Conservation (phyloP, 2,329 filamentous ascomycete genomes). For the Ascochyta rabiei region DNA sequence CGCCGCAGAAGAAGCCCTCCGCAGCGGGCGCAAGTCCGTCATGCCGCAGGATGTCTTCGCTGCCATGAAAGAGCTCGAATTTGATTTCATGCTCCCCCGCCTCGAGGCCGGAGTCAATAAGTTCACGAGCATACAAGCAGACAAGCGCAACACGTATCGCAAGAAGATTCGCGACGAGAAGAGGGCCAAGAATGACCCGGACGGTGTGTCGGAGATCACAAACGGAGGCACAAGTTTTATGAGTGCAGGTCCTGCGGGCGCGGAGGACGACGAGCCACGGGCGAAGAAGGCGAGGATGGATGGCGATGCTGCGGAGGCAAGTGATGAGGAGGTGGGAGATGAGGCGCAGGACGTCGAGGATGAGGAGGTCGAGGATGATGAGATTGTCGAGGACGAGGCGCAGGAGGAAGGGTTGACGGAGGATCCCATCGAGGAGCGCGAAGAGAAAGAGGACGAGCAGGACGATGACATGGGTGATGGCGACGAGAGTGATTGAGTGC, state of each 20-base stretch:
- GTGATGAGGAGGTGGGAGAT: slow-evolving; percentile 46
- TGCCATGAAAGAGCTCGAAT: slow-evolving; percentile 78
- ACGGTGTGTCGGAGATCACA: slow-evolving; percentile 7
- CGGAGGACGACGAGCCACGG: slow-evolving; percentile 53
- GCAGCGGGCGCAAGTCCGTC: slow-evolving; percentile 77
- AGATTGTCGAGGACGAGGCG: slow-evolving; percentile 59
- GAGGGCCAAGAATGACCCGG: slow-evolving; percentile 36
- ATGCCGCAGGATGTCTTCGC: slow-evolving; percentile 76
- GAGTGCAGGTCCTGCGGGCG: slow-evolving; percentile 5
- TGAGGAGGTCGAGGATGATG: slow-evolving; percentile 60
- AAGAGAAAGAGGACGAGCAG: slow-evolving; percentile 45
- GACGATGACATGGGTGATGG: slow-evolving; percentile 62
- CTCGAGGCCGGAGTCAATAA: slow-evolving; percentile 79
- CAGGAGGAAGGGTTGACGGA: slow-evolving; percentile 58
- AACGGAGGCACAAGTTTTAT: slow-evolving; percentile 27
- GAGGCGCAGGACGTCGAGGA: slow-evolving; percentile 54
- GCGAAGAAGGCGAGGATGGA: slow-evolving; percentile 55
- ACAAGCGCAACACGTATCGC: slow-evolving; percentile 75
- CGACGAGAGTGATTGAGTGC: slow-evolving; percentile 51
- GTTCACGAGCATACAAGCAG: slow-evolving; percentile 74
- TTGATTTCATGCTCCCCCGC: slow-evolving; percentile 70
- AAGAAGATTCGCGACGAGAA: slow-evolving; percentile 73
- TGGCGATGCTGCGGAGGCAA: slow-evolving; percentile 49
- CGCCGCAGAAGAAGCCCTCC: slow-evolving; percentile 72
- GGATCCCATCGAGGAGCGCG: slow-evolving; percentile 53